phyloP scores from a whole-genome alignment of 129 eudicot genomes.

The Flaveria ramosissima region DNA sequence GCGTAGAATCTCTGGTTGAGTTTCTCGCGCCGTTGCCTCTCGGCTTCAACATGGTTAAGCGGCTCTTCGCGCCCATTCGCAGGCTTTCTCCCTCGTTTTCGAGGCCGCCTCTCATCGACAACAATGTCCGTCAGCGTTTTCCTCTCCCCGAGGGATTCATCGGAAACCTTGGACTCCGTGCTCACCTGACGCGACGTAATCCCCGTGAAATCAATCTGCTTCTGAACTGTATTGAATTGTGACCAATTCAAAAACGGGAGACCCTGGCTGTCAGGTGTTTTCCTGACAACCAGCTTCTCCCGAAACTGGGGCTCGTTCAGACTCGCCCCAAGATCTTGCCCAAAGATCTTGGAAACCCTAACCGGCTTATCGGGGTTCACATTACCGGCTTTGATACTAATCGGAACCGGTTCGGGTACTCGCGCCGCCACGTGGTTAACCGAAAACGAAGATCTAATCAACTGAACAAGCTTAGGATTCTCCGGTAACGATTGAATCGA shows the following conservation, averaged over 20 bases:
- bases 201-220: slow-evolving; percentile 71
- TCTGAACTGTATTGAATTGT: slow-evolving; percentile 41
- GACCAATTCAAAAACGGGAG: slow-evolving; percentile 54
- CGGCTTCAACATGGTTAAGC: slow-evolving; percentile 91
- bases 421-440: slow-evolving; percentile 15
- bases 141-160: slow-evolving; percentile 53
- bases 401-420: slow-evolving; percentile 28
- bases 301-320: slow-evolving; percentile 42
- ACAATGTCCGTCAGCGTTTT: not conserved
- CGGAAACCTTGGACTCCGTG: slow-evolving; percentile 67
- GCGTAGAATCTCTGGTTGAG: slow-evolving; percentile 92
- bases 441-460: slow-evolving; percentile 53
- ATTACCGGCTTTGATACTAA: not conserved
- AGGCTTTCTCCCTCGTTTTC: slow-evolving; percentile 88
- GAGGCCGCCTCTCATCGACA: slow-evolving; percentile 63
- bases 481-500: slow-evolving; percentile 66
- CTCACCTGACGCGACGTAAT: slow-evolving; percentile 47
- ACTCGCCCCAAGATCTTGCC: slow-evolving; percentile 63
- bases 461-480: slow-evolving; percentile 47
- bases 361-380: slow-evolving; percentile 18
- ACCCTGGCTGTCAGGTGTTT: slow-evolving; percentile 46
- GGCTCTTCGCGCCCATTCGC: slow-evolving; percentile 95
- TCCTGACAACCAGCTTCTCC: slow-evolving; percentile 60
- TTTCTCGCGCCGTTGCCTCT: slow-evolving; percentile 82
- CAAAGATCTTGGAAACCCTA: slow-evolving; percentile 63